Conservation (phyloP, 1,284 basidiomycete genomes). For the Ceratobasidium sp. region DNA sequence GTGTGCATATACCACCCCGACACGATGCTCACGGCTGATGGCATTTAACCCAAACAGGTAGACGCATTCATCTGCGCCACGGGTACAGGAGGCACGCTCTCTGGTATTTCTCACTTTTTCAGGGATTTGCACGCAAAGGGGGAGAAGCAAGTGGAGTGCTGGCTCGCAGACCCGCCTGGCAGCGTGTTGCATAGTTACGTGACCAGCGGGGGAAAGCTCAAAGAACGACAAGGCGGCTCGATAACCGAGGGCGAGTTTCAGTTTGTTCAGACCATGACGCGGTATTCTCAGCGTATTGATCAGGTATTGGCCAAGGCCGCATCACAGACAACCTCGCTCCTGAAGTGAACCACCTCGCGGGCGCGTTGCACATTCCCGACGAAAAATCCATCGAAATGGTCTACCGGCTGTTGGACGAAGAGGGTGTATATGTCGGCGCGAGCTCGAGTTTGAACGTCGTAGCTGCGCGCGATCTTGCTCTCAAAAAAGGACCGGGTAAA, state of each 20-base stretch:
- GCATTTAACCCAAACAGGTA: constrained; percentile 49
- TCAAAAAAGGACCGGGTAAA: constrained; percentile 81
- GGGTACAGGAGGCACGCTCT: constrained; percentile 95
- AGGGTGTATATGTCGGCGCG: constrained; percentile 96
- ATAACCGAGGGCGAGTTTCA: constrained; percentile 86
- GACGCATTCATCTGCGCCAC: constrained; percentile 95
- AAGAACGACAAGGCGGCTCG: constrained; percentile 84
- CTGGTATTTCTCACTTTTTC: constrained; percentile 85
- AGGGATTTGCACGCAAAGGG: constrained; percentile 72
- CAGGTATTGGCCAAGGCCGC: constrained; percentile 96
- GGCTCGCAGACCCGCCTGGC: constrained; percentile 96
- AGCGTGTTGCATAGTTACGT: constrained; percentile 91
- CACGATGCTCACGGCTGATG: background rate
- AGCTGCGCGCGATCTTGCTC: constrained; percentile 88
- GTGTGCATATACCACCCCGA: constrained; percentile 16
- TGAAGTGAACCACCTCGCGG: constrained; percentile 80
- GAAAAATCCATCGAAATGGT: constrained; percentile 92
- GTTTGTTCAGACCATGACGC: constrained; percentile 3
- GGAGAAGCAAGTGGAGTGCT: constrained; percentile 82
- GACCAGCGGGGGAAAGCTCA: constrained; percentile 79
- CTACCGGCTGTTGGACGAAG: constrained; percentile 89
- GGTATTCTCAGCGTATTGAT: constrained; percentile 35
- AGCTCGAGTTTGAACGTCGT: constrained; percentile 96
- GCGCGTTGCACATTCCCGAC: constrained; percentile 88
- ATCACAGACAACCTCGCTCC: constrained; percentile 93